These are phyloP conservation scores for Clarkia xantiana DNA, from an alignment of 345 rosid species.

Conservation along the genomic window DNA sequence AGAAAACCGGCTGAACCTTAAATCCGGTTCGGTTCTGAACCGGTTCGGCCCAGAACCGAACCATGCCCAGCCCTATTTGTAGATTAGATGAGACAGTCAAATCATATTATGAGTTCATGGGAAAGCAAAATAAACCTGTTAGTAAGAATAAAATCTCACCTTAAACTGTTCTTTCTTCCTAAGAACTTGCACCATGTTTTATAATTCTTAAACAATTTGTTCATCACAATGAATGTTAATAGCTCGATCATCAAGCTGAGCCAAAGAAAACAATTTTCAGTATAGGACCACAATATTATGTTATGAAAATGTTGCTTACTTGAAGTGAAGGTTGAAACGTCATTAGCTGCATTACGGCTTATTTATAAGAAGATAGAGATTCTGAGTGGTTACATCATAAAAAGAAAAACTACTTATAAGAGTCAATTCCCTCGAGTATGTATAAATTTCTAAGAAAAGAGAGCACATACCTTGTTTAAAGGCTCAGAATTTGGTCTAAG, in stretches of 20 bases:
- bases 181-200: constrained; percentile 89
- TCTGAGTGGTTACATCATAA: too few species aligned
- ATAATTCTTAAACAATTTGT: constrained; percentile 80
- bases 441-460: constrained; percentile 2
- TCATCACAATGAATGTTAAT: constrained; percentile 74
- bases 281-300: neutral
- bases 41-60: too few species aligned
- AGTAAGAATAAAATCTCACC: constrained; percentile 29
- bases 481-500: constrained; percentile 87
- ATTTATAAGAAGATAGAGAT: too few species aligned
- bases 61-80: too few species aligned
- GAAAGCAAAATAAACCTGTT: neutral
- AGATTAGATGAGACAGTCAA: constrained; percentile 4
- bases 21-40: too few species aligned
- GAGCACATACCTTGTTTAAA: constrained; percentile 51
- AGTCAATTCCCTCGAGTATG: too few species aligned
- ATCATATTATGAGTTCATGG: neutral
- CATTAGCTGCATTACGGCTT: too few species aligned
- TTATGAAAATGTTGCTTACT: neutral
- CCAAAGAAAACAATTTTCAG: neutral
- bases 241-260: constrained; percentile 95
- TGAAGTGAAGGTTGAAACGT: too few species aligned
- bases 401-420: too few species aligned
- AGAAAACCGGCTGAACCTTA: too few species aligned
- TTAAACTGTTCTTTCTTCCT: constrained; percentile 85